phyloP scores from a whole-genome alignment of 495 filamentous ascomycete species.

The Delitschia confertaspora region DNA sequence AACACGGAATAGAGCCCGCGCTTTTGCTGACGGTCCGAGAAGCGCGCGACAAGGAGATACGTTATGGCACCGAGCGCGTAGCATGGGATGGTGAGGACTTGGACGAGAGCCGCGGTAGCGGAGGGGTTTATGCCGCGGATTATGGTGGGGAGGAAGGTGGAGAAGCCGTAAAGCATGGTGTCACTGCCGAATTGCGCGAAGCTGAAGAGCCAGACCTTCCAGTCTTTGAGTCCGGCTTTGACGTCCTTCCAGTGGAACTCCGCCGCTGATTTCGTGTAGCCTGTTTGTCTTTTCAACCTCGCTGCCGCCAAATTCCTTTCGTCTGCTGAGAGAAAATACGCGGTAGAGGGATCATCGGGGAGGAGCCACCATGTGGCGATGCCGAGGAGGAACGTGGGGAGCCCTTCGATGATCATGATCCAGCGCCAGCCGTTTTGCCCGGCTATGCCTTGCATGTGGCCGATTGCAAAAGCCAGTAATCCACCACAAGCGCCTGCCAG shows the following conservation, averaged over 20 bases:
- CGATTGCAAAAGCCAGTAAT: constrained; percentile 64
- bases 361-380: constrained; percentile 53
- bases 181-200: constrained; percentile 59
- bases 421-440: constrained; percentile 56
- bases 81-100: constrained; percentile 71
- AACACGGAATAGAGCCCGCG: constrained; percentile 52
- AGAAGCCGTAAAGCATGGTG: constrained; percentile 69
- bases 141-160: constrained; percentile 70
- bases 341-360: constrained; percentile 50
- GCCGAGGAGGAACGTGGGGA: constrained; percentile 58
- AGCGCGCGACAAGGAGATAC: constrained; percentile 52
- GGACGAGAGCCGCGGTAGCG: constrained; percentile 54
- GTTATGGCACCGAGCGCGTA: constrained; percentile 60
- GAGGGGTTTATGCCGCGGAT: constrained; percentile 53
- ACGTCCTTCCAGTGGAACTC: constrained; percentile 52
- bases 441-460: constrained; percentile 56
- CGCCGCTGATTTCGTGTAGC: constrained; percentile 51
- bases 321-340: constrained; percentile 29
- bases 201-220: constrained; percentile 58
- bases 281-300: constrained; percentile 37
- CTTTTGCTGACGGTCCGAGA: constrained; percentile 53
- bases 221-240: constrained; percentile 46
- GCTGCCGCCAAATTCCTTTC: constrained; percentile 26
- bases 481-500: constrained; percentile 70
- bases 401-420: constrained; percentile 65